These are phyloP conservation scores for Pseudogymnoascus sp. DNA, from an alignment of 2,329 filamentous ascomycete genomes.

Conservation along the genomic window DNA sequence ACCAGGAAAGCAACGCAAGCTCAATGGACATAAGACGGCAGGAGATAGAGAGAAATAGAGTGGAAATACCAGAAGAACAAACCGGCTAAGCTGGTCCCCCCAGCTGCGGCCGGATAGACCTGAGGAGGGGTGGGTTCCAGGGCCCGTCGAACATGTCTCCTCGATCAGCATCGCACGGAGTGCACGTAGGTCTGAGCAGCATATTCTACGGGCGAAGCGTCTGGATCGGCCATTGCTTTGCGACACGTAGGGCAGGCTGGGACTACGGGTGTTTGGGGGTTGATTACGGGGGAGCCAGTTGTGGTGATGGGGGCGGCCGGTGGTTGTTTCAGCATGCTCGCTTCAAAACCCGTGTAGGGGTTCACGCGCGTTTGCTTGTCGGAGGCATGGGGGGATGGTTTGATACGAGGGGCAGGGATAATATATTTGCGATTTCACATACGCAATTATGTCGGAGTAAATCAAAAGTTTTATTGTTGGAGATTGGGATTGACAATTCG, in stretches of 20 bases:
- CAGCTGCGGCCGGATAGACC: neutral
- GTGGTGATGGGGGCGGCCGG: neutral
- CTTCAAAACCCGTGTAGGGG: neutral
- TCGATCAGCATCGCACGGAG: neutral
- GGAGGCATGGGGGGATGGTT: neutral
- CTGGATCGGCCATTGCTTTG: slow-evolving; percentile 1
- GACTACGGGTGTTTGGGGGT: neutral
- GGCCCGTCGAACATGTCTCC: neutral
- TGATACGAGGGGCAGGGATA: neutral
- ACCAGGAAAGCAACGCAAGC: slow-evolving; percentile 1
- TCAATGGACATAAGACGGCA: slow-evolving; percentile 6
- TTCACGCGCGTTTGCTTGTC: slow-evolving; percentile 1
- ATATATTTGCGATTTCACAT: slow-evolving; percentile 1
- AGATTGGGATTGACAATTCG: neutral
- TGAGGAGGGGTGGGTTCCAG: neutral
- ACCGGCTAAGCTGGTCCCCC: neutral
- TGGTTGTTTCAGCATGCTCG: slow-evolving; percentile 2
- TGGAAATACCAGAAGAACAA: neutral
- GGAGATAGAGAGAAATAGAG: neutral
- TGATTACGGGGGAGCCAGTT: slow-evolving; percentile 6
- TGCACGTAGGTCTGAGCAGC: neutral
- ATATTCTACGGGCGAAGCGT: neutral
- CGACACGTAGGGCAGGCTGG: neutral
- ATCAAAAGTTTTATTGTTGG: neutral
- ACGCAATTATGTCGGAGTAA: neutral